A percentile compares a stretch with the other conserved stretches of the same genome.
Conservation (phyloP, 2,329 filamentous ascomycete species). For the Beauveria australis region DNA sequence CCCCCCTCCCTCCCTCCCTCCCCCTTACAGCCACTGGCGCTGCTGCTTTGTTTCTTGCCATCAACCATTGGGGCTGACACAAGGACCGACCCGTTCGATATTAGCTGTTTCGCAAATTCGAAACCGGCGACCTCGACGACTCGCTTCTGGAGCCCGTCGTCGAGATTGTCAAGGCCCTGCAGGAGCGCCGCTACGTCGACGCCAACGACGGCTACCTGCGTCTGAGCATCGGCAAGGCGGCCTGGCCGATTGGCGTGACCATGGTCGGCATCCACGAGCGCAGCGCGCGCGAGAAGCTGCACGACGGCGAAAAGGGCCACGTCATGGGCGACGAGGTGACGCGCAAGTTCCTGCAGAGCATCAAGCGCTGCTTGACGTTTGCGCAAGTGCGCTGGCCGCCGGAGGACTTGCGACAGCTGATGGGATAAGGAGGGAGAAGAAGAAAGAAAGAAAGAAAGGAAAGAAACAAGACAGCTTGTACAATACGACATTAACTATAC, state of each 20-base stretch:
- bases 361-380: constrained; percentile 94
- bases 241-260: constrained; percentile 98
- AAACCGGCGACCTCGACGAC: constrained; percentile 70
- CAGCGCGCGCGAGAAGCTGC: constrained; percentile 88
- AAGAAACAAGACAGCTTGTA: neutral
- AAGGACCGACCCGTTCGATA: too few species aligned
- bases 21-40: too few species aligned
- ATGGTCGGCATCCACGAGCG: constrained; percentile 99
- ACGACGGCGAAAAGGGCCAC: constrained; percentile 80
- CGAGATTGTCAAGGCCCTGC: constrained; percentile 85
- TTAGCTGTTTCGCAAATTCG: constrained; percentile 77
- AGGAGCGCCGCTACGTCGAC: constrained; percentile 86
- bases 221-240: constrained; percentile 90
- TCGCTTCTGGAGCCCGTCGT: constrained; percentile 73
- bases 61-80: too few species aligned
- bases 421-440: constrained; percentile 55
- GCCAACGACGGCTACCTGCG: constrained; percentile 92
- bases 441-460: neutral
- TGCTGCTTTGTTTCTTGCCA: too few species aligned
- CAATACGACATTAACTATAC: too few species aligned
- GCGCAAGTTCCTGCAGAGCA: constrained; percentile 92
- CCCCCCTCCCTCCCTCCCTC: too few species aligned
- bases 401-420: constrained; percentile 83
- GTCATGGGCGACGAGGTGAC: constrained; percentile 97
- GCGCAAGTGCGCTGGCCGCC: constrained; percentile 95